Percentiles rank a stretch among this genome's conserved stretches.
These are phyloP conservation scores for Symbiotaphrina buchneri DNA, from an alignment of 495 filamentous ascomycete genomes.

Conservation along the genomic window DNA sequence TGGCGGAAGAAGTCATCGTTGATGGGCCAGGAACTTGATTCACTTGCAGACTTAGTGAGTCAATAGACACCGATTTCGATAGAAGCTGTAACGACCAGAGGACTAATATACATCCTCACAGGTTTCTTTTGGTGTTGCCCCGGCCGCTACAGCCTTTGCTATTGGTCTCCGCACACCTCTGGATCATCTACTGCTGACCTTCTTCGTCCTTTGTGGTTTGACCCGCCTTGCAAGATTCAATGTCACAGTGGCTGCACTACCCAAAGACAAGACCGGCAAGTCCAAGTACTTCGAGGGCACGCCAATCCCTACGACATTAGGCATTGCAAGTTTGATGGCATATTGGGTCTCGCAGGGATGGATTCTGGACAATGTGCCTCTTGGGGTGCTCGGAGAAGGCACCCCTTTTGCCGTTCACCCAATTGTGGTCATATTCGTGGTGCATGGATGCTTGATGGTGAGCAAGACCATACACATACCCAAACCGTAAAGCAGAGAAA, in stretches of 20 bases:
- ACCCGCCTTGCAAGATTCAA: constrained; percentile 93
- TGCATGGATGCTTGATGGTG: constrained; percentile 79
- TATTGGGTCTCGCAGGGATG: constrained; percentile 71
- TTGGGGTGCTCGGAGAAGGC: constrained; percentile 40
- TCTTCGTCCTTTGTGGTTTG: constrained; percentile 89
- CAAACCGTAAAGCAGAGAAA: constrained; percentile 69
- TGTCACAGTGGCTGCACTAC: constrained; percentile 68
- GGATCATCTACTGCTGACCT: constrained; percentile 66
- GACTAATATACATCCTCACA: constrained; percentile 14
- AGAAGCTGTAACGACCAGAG: neutral
- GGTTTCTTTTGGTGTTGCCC: constrained; percentile 91
- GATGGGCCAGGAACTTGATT: constrained; percentile 97
- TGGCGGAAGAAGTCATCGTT: constrained; percentile 90
- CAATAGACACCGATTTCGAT: neutral
- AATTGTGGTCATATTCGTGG: constrained; percentile 54
- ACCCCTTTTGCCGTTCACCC: constrained; percentile 69
- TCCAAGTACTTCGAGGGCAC: constrained; percentile 90
- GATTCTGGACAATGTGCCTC: constrained; percentile 51
- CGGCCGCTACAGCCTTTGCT: constrained; percentile 69
- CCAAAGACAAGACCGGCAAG: constrained; percentile 82
- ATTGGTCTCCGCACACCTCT: constrained; percentile 70
- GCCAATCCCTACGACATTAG: constrained; percentile 76
- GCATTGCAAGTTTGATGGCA: constrained; percentile 63
- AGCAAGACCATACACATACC: constrained; percentile 88
- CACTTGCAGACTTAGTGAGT: constrained; percentile 81